phyloP scores from a whole-genome alignment of 2,329 filamentous ascomycete species.

The Penicillium sp. region DNA sequence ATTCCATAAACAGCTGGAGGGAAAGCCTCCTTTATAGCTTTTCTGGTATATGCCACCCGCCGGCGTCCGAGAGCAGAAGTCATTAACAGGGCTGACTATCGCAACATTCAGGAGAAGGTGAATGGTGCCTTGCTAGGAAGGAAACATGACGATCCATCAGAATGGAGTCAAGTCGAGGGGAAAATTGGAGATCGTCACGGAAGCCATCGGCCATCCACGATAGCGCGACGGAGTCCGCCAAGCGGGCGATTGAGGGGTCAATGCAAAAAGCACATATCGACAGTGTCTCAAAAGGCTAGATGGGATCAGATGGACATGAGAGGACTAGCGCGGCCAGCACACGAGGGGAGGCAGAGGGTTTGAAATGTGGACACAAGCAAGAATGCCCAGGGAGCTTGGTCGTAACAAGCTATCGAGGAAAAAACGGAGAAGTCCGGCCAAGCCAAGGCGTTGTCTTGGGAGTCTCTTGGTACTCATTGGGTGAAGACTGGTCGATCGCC shows the following conservation, averaged over 20 bases:
- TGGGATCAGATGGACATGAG: conserved; percentile 7
- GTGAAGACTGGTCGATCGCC: conserved; percentile 17
- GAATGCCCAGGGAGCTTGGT: conserved; percentile 17
- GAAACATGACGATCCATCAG: conserved; percentile 18
- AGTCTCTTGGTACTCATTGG: conserved; percentile 15
- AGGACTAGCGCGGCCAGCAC: conserved; percentile 1
- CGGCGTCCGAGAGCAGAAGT: neutral
- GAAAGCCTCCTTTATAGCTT: conserved; percentile 27
- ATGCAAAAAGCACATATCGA: conserved; percentile 4
- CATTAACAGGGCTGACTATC: conserved; percentile 3
- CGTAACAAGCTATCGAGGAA: conserved; percentile 18
- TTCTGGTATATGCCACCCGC: neutral
- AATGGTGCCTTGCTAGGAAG: conserved; percentile 24
- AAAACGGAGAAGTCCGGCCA: conserved; percentile 20
- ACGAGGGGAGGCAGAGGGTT: conserved; percentile 2
- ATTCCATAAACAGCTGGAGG: conserved; percentile 8
- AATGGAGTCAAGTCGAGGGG: conserved; percentile 6
- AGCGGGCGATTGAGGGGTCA: conserved; percentile 1
- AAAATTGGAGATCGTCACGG: conserved; percentile 21
- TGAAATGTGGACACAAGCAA: neutral
- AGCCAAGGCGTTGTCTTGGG: neutral
- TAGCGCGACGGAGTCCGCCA: conserved; percentile 17
- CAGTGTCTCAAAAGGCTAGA: conserved; percentile 7
- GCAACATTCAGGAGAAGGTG: conserved; percentile 16
- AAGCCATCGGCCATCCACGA: conserved; percentile 24